Evolutionary conservation across 352 stramenopile species (phyloP), one percentile per base, ranked within the genome.

Genomic region (Phytophthora citricola): DNA sequence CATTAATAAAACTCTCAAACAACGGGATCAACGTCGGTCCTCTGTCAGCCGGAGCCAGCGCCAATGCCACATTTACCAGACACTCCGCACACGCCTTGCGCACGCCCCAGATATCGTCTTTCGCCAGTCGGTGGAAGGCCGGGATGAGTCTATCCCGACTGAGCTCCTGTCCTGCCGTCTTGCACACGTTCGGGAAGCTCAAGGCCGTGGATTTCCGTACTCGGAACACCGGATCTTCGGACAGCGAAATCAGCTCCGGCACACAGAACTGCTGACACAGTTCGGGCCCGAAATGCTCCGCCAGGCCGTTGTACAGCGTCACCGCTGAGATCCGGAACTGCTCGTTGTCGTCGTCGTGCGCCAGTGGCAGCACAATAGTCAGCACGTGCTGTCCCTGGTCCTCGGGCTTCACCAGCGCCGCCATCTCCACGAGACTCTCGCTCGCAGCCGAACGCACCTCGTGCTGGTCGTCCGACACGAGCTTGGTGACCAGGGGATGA

Each of bases 31-130:
- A 69, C 29, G 89, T 68, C 22, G 83, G 70, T 0, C 92, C 85
- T 27, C 96, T 81, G 36, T 94, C 81, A 3, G 80, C 57, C 1
- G 79, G 74, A n/a, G 84, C 75, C 9, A 98, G 60, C 5, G 88
- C 85, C 64, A 98, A 83, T 4, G 93, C 78, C 15, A 99, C 88
- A 50, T 83, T 81, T 17, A 97, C 90, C 20, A 98, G 66, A 41
- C 80, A 94, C 76, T 98, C 94, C 1, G 92, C 93, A 58, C 93
- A 98, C 2, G 93, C 91, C 68, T 98, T 97, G 5, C 94, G 89
- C 20, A 98, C 94, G 29, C 91, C 87, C 77, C 95, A 98, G 49
- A 98, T 97, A 64, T 98, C 93, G 72, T 99, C 95, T 15, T 87
- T 88, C n/a, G 88, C 90, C 1, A 98, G 83, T 39, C 79, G 62